phyloP scores from a whole-genome alignment of 164 flowering plant genomes.

The Magnolia changhungtana region DNA sequence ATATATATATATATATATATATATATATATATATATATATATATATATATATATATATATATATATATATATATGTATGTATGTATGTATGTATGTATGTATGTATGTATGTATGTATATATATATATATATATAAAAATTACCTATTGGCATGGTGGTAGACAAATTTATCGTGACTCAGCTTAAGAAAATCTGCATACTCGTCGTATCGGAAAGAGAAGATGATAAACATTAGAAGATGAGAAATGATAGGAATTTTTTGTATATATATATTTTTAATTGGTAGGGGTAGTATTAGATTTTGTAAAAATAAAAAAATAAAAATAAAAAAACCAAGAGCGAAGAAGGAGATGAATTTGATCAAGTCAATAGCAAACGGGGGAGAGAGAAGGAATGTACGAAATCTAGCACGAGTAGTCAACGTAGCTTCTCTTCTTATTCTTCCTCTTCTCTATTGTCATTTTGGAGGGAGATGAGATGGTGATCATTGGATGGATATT shows the following conservation, averaged over 20 bases:
- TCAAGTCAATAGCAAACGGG: constrained; percentile 58
- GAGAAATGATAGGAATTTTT: background rate
- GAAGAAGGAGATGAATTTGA: constrained; percentile 66
- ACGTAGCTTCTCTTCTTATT: constrained; percentile 38
- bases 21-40: no score
- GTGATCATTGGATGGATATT: background rate
- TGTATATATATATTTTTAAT: no score
- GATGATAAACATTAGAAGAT: background rate
- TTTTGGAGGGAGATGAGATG: background rate
- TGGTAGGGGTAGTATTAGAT: no score
- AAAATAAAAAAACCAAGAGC: constrained; percentile 51
- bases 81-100: no score
- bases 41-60: no score
- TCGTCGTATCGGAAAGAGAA: background rate
- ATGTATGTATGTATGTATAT: no score
- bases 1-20: no score
- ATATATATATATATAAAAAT: background rate
- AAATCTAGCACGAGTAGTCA: constrained; percentile 51
- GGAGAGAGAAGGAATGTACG: constrained; percentile 51
- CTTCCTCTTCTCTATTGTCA: background rate
- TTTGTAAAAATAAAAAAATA: no score
- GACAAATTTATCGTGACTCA: constrained; percentile 84
- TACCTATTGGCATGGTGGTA: constrained; percentile 94
- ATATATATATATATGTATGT: no score
- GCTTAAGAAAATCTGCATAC: constrained; percentile 77